Base-by-base conservation (phyloP, 805 yeast species). In the Candida bentonensis region DNA sequence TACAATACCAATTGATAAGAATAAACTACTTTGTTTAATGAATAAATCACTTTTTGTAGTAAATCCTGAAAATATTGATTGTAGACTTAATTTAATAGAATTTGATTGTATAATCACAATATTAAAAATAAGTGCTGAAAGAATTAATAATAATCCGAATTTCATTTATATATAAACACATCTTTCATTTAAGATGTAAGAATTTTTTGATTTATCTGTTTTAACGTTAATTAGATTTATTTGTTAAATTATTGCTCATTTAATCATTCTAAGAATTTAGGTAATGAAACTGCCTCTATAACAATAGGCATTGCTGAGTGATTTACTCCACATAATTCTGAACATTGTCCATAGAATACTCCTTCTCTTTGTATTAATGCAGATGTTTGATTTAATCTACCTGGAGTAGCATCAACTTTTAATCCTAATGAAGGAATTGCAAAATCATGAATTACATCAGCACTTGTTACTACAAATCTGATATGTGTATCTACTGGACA, bases 291-390 rank as follows among this genome's bases (percentile, higher is more conserved):
- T 23, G 53, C 55, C 46, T 54, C 56, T 22, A 54, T 44, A 39
- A 50, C 54, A 43, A 55, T 55, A 47, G 57, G 57, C 57, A 54
- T 53, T 42, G 48, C 52, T 21, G 48, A 44, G 44, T 53, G 56
- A 46, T 48, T 52, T 42, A 52, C 54, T 26, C 58, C 58, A 54
- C 58, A 54, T 47, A 54, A 47, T 47, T 54, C 57, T 26, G 51
- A 44, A 55, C 57, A 55, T 52, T 50, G 54, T 30, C 58, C 58
- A 44, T 53, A 54, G 46, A 49, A 52, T 42, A 49, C 48, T 21
- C 56, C 57, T 39, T 49, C 47, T 47, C 55, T 48, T 51, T 53
- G 52, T 33, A 51, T 52, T 36, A 52, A 42, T 42, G 53, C 48
- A 41, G 54, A 51, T 21, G 52, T 44, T 53, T 54, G 58, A 22